Base-by-base conservation (phyloP, 2,329 filamentous ascomycete genomes). In the Colletotrichum liaoningense region DNA sequence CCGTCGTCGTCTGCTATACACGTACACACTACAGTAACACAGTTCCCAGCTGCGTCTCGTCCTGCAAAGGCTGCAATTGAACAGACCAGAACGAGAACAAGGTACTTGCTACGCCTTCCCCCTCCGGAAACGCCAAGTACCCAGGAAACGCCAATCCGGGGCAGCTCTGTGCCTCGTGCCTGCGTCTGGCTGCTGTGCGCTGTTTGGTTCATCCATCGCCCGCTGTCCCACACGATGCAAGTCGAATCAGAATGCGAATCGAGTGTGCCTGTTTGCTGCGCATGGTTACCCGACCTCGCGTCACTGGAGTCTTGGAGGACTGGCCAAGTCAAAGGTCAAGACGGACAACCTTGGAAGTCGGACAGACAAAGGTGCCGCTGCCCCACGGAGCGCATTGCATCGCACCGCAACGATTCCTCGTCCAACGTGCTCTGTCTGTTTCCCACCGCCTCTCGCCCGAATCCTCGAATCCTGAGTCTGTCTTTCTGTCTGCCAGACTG, bases 371-470 rank as follows among this genome's bases (percentile, higher is more conserved):
- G n/a, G 64, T 38, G 52, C 58, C 26, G 26, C 24, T 63, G 67
- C 38, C 60, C 67, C 57, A 68, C 55, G 26, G 56, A 22, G 54
- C 38, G 69, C 66, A 69, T 72, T 72, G 33, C 59, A 60, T 24
- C 28, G 70, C 70, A 69, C 58, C 58, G 54, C 70, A 72, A 42
- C 66, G 70, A 60, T 69, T 46, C 70, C 66, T 55, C 70, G 70
- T 69, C 66, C 66, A 69, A 22, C 54, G 28, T 55, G 66, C 19
- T n/a, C 16, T 49, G 42, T 49, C 56, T 64, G 42, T 49, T 56
- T 64, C 55, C 59, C 65, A 63, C 65, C 64, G 33, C 46, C 58
- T 33, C 52, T 60, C 35, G 65, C 65, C 60, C 59, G 60, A 64
- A 66, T 65, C 60, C 52, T 70, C 42, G 56, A 46, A 49, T 33